These are phyloP conservation scores for Alternaria angustiovoidea DNA, from an alignment of 2,329 filamentous ascomycete genomes.

Conservation along the genomic window DNA sequence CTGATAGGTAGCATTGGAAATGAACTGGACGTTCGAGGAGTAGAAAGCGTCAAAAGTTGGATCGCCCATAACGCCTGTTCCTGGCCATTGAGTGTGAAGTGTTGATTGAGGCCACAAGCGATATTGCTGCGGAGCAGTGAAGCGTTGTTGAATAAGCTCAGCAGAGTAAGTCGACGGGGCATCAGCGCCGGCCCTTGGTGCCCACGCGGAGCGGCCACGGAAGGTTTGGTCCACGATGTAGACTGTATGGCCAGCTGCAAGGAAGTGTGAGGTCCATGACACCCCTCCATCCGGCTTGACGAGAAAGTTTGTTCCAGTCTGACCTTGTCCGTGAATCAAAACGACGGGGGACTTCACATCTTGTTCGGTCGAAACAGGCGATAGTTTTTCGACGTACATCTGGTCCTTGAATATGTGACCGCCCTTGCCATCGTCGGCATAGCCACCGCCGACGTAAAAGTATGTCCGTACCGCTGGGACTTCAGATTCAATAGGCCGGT, in stretches of 20 bases:
- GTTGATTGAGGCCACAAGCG: conserved; percentile 52
- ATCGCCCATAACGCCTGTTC: conserved; percentile 53
- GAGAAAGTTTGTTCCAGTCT: conserved; percentile 34
- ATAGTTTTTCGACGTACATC: conserved; percentile 29
- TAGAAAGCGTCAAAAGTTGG: conserved; percentile 59
- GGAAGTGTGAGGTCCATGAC: conserved; percentile 60
- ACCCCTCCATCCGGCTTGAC: conserved; percentile 59
- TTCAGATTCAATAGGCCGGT: background rate
- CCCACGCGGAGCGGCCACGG: conserved; percentile 55
- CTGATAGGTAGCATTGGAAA: conserved; percentile 30
- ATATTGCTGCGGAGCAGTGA: conserved; percentile 15
- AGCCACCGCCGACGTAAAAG: conserved; percentile 32
- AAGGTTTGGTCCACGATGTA: conserved; percentile 59
- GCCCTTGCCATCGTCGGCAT: conserved; percentile 19
- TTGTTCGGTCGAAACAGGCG: background rate
- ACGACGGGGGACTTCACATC: conserved; percentile 11
- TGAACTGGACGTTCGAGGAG: conserved; percentile 52
- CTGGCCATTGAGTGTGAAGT: conserved; percentile 56
- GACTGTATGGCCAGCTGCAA: conserved; percentile 56
- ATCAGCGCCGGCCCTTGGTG: conserved; percentile 5
- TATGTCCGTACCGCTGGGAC: conserved; percentile 17
- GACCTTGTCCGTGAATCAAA: conserved; percentile 24
- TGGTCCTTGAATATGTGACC: conserved; percentile 26
- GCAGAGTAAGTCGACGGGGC: conserved; percentile 5
- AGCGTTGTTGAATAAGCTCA: conserved; percentile 5